Conservation (phyloP, 441 rosid genomes). For the Populus trichocarpa region DNA sequence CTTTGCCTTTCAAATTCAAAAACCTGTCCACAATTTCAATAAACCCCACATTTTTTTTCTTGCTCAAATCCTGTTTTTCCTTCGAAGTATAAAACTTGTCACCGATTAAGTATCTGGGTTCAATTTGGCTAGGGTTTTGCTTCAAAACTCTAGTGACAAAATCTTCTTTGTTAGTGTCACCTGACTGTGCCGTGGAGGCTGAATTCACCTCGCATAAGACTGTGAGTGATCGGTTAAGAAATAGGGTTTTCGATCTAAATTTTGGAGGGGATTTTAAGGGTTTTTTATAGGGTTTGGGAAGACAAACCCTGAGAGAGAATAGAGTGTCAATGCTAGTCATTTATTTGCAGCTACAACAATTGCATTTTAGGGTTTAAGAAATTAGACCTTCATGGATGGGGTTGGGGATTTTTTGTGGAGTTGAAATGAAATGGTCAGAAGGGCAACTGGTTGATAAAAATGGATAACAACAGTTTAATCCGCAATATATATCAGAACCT, state of each 20-base stretch:
- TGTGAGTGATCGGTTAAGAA: conserved; percentile 46
- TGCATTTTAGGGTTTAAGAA: neutral
- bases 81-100: conserved; percentile 54
- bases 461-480: neutral
- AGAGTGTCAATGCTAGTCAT: conserved; percentile 55
- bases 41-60: conserved; percentile 36
- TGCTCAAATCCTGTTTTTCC: conserved; percentile 53
- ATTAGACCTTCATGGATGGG: neutral
- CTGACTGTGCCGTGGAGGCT: conserved; percentile 26
- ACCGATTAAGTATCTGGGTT: conserved; percentile 62
- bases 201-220: conserved; percentile 50
- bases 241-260: conserved; percentile 32
- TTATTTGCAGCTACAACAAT: conserved; percentile 1
- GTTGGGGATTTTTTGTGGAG: neutral
- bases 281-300: conserved; percentile 29
- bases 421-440: neutral
- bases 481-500: neutral
- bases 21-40: conserved; percentile 42
- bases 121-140: conserved; percentile 91
- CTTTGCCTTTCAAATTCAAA: conserved; percentile 37
- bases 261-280: conserved; percentile 29
- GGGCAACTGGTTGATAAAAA: neutral
- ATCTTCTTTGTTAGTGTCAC: conserved; percentile 48
- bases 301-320: conserved; percentile 43
- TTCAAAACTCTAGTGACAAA: conserved; percentile 73